A percentile compares a stretch with the other conserved stretches of the same genome.
Evolutionary conservation across 1,284 basidiomycete genomes (phyloP).

Genomic region (Termitomyces sp.): DNA sequence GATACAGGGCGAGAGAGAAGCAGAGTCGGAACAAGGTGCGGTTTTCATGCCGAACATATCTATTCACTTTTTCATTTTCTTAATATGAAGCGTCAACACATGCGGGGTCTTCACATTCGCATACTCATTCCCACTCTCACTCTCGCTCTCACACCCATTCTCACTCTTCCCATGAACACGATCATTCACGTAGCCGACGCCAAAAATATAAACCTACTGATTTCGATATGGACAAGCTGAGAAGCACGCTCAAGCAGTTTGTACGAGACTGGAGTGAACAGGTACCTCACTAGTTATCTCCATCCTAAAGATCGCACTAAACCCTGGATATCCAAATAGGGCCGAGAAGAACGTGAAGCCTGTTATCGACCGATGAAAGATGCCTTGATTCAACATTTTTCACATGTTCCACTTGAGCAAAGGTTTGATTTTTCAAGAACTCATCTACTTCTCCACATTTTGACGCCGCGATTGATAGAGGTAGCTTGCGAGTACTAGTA

Average conservation of each 20-base stretch:
- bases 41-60: not conserved
- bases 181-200: constrained; percentile 21
- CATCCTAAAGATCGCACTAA: not conserved
- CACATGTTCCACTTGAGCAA: constrained; percentile 46
- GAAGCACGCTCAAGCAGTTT: constrained; percentile 86
- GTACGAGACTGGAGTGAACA: constrained; percentile 88
- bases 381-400: constrained; percentile 64
- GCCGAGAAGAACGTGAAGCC: constrained; percentile 66
- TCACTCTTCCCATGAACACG: constrained; percentile 26
- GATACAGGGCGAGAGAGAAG: not conserved
- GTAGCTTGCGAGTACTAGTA: constrained; percentile 70
- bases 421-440: constrained; percentile 32
- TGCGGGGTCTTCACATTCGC: constrained; percentile 14
- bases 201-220: constrained; percentile 53
- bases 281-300: constrained; percentile 36
- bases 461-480: constrained; percentile 29
- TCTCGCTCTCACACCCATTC: constrained; percentile 29
- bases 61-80: not conserved
- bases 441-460: no score
- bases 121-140: constrained; percentile 25
- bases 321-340: constrained; percentile 38
- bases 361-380: constrained; percentile 80
- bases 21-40: constrained; percentile 7
- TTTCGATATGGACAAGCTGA: constrained; percentile 80
- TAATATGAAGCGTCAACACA: not conserved